phyloP scores from a whole-genome alignment of 257 asterid genomes.

The Anisodus acutangulus region DNA sequence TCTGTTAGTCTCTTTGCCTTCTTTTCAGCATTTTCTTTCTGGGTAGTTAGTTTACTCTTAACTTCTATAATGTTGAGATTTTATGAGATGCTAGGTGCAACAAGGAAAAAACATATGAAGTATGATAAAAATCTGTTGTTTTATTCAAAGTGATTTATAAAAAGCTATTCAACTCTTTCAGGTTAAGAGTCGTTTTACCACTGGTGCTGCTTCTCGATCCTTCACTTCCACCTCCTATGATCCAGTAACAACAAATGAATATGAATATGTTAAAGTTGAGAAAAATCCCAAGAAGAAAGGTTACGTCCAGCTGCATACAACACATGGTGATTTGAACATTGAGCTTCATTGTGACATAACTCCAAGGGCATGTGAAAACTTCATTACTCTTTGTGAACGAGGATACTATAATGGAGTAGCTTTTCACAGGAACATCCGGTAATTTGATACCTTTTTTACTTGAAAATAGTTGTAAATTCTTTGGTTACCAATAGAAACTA shows the following conservation, averaged over 20 bases:
- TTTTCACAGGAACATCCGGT: conserved; percentile 94
- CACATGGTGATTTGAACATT: conserved; percentile 95
- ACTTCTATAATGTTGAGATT: conserved; percentile 7
- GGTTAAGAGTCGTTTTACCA: conserved; percentile 94
- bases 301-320: conserved; percentile 80
- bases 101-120: background rate
- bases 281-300: conserved; percentile 94
- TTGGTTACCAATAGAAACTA: conserved; percentile 5
- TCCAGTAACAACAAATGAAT: conserved; percentile 87
- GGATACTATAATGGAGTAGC: conserved; percentile 90
- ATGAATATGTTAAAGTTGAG: conserved; percentile 91
- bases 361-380: conserved; percentile 93
- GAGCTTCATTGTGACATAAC: conserved; percentile 96
- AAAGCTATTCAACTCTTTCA: conserved; percentile 42
- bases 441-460: conserved; percentile 19
- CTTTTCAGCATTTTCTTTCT: background rate
- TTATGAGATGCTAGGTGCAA: background rate
- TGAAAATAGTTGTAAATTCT: background rate
- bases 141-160: conserved; percentile 29
- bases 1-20: background rate
- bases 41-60: background rate
- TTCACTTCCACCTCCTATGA: conserved; percentile 93
- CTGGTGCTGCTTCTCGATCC: conserved; percentile 97
- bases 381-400: conserved; percentile 78
- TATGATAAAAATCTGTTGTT: background rate